Conservation (phyloP, 1,284 basidiomycete genomes). For the Xerocomus amazonicus region DNA sequence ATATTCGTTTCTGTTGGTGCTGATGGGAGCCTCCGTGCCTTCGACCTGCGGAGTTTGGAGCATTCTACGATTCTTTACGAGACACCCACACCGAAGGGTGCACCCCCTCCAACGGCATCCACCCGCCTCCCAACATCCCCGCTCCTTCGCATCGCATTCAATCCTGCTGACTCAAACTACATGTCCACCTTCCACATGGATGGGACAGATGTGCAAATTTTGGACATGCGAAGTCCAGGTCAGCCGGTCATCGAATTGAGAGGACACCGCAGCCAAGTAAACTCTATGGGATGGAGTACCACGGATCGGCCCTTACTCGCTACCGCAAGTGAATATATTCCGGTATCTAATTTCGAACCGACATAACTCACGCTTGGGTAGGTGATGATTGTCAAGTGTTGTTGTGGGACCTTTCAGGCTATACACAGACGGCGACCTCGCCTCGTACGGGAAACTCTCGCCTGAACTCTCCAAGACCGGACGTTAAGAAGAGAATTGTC, state of each 20-base stretch:
- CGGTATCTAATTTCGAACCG: not conserved
- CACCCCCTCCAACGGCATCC: slow-evolving; percentile 54
- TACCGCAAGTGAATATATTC: slow-evolving; percentile 62
- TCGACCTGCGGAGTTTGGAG: slow-evolving; percentile 93
- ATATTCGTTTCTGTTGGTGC: slow-evolving; percentile 99
- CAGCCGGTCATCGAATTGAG: slow-evolving; percentile 88
- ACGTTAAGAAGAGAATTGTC: slow-evolving; percentile 69
- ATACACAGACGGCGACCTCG: slow-evolving; percentile 58
- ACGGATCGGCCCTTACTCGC: slow-evolving; percentile 79
- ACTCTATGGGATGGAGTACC: slow-evolving; percentile 86
- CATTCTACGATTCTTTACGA: slow-evolving; percentile 99
- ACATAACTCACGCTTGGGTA: slow-evolving; percentile 32
- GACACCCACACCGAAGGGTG: slow-evolving; percentile 75
- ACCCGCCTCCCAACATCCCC: slow-evolving; percentile 75
- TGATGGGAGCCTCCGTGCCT: slow-evolving; percentile 94
- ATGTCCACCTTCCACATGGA: slow-evolving; percentile 95
- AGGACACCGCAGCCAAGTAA: slow-evolving; percentile 74
- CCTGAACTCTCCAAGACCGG: slow-evolving; percentile 69
- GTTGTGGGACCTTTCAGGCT: slow-evolving; percentile 78
- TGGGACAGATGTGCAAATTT: slow-evolving; percentile 79
- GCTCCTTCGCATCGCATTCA: slow-evolving; percentile 81
- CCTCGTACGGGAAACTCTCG: slow-evolving; percentile 61
- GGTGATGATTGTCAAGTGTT: slow-evolving; percentile 90
- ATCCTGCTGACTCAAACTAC: slow-evolving; percentile 83
- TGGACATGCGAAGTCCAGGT: slow-evolving; percentile 93